A percentile compares a stretch with the other conserved stretches of the same genome.
phyloP scores from a whole-genome alignment of 306 rosid genomes.

The Trichosanthes truncata region DNA sequence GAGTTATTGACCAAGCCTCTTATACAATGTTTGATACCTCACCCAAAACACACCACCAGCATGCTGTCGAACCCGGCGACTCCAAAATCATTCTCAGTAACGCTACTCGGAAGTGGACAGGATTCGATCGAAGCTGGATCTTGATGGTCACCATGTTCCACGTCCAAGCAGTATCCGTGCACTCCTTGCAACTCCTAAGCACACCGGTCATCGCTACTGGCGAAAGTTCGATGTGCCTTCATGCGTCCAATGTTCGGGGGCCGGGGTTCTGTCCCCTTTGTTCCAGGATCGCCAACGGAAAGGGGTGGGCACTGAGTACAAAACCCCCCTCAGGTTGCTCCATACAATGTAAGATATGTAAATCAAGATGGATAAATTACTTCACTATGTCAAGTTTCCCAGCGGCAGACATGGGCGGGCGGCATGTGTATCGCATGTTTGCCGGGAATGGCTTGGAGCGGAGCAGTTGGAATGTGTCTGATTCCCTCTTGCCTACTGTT shows the following conservation, averaged over 20 bases:
- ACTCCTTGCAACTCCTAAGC: slow-evolving; percentile 61
- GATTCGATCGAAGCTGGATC: slow-evolving; percentile 58
- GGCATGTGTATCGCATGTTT: neutral
- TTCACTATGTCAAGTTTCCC: neutral
- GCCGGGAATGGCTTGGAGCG: neutral
- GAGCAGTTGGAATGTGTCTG: too few species aligned
- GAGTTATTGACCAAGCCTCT: slow-evolving; percentile 92
- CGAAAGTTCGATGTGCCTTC: slow-evolving; percentile 66
- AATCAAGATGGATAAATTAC: slow-evolving; percentile 1
- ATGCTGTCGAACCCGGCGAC: slow-evolving; percentile 34
- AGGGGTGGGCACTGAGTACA: slow-evolving; percentile 31
- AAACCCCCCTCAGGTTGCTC: neutral
- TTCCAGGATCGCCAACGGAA: slow-evolving; percentile 51
- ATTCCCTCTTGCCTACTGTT: neutral
- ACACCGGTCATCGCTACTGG: slow-evolving; percentile 80
- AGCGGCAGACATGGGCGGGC: neutral
- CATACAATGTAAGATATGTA: slow-evolving; percentile 15
- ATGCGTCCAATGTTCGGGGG: slow-evolving; percentile 99
- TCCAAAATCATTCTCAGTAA: slow-evolving; percentile 47
- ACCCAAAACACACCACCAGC: slow-evolving; percentile 45
- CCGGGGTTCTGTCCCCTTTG: slow-evolving; percentile 80
- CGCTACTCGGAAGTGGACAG: slow-evolving; percentile 50
- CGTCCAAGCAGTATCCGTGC: slow-evolving; percentile 61
- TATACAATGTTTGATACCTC: slow-evolving; percentile 59
- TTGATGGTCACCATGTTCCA: slow-evolving; percentile 14